These are phyloP conservation scores for Prunus padus DNA, from an alignment of 306 rosid species.

Conservation along the genomic window DNA sequence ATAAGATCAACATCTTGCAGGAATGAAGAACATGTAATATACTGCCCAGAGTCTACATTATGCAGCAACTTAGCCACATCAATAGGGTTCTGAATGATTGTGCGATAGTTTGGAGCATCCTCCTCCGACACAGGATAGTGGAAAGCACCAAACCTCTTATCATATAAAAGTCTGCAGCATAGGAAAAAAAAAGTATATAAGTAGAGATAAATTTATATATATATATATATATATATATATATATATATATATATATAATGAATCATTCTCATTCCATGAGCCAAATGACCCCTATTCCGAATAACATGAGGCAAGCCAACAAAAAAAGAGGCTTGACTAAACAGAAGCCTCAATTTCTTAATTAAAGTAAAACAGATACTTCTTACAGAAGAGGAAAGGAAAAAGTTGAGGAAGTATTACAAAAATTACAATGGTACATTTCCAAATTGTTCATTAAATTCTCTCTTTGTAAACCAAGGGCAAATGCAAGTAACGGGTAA, in stretches of 20 bases:
- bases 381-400: neutral
- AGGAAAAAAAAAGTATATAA: constrained; percentile 11
- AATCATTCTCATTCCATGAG: neutral
- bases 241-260: too few species aligned
- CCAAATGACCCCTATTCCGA: neutral
- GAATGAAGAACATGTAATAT: constrained; percentile 69
- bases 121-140: constrained; percentile 93
- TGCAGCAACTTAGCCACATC: constrained; percentile 84
- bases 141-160: constrained; percentile 88
- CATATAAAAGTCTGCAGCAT: constrained; percentile 76
- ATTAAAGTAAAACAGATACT: neutral
- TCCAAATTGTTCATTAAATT: neutral
- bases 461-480: neutral
- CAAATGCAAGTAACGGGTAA: neutral
- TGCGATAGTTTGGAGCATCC: constrained; percentile 95
- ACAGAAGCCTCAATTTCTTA: neutral
- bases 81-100: constrained; percentile 90
- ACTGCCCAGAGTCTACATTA: constrained; percentile 87
- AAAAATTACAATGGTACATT: neutral
- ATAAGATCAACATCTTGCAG: constrained; percentile 85
- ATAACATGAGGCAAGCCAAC: neutral
- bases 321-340: neutral
- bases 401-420: neutral
- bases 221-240: too few species aligned
- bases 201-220: neutral